Base-by-base conservation (phyloP, 2,329 filamentous ascomycete genomes). In the Colletotrichum phormii region DNA sequence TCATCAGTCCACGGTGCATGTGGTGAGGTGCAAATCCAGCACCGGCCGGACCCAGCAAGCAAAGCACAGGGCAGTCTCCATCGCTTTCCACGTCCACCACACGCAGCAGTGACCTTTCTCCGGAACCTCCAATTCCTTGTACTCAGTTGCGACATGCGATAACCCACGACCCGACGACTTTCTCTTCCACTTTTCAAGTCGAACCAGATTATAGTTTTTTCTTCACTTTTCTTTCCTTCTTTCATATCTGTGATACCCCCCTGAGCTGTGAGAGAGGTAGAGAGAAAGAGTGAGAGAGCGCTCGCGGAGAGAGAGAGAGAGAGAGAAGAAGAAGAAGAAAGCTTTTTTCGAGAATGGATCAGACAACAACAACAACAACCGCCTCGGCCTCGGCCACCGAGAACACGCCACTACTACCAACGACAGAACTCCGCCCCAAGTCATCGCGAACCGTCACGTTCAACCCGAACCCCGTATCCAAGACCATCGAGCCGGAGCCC, bases 401-500 rank as follows among this genome's bases (percentile, higher is more conserved):
- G 76, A 78, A 78, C 64, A 81, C 82, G 59, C 83, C 83, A 64
- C 76, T 84, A 8, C 78, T 84, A 7, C 76, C 77, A 35, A 78
- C 78, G n/a, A 71, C 79, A 54, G 78, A 81, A 49, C 65, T 74
- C 53, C 85, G 85, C 22, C 81, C 84, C 12, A 86, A 84, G 73
- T 84, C 87, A 18, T 78, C 85, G 63, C 89, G 93, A 75, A 93
- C 87, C 77, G 94, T 96, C 78, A 95, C 93, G 15, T 95, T 96
- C 86, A 94, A 94, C 79, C 88, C 92, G 5, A 91, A 92, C 75
- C 89, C 90, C 49, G 88, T 91, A 58, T 86, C 89, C n/a, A 87
- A 88, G 74, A 91, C 89, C 22, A 88, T 91, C 77, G 88, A 89
- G 76, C 86, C 87, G 24, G 85, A 86, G 57, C 77, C 84, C 18